These are phyloP conservation scores for Blastocystis sp. DNA, from an alignment of 352 stramenopile genomes.

Conservation along the genomic window DNA sequence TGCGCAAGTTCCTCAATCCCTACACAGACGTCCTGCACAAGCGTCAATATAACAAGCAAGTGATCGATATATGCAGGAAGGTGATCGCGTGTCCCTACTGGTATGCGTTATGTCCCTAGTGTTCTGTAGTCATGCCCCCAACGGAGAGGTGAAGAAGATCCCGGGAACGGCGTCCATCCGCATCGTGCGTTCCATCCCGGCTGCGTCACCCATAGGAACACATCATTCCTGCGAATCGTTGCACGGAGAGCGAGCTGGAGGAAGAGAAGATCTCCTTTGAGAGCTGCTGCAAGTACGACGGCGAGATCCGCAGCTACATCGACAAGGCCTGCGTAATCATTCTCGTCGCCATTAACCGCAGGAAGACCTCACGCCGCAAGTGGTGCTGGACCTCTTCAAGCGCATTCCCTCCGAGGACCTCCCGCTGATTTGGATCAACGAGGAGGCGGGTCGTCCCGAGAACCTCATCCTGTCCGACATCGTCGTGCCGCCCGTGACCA, in stretches of 20 bases:
- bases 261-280: constrained; percentile 74
- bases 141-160: constrained; percentile 97
- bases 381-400: constrained; percentile 91
- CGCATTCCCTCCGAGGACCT: constrained; percentile 96
- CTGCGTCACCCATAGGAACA: constrained; percentile 81
- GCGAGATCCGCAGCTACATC: constrained; percentile 84
- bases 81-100: constrained; percentile 91
- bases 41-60: constrained; percentile 86
- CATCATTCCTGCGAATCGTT: constrained; percentile 78
- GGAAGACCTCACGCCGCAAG: constrained; percentile 79
- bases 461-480: constrained; percentile 95
- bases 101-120: neutral
- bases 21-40: constrained; percentile 82
- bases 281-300: constrained; percentile 78
- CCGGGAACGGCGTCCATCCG: constrained; percentile 92
- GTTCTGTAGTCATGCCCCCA: constrained; percentile 81
- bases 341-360: constrained; percentile 31
- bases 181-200: constrained; percentile 82
- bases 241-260: constrained; percentile 59
- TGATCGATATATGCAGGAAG: constrained; percentile 95
- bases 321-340: constrained; percentile 82
- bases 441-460: constrained; percentile 90
- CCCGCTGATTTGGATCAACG: constrained; percentile 94
- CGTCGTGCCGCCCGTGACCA: constrained; percentile 96
- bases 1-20: constrained; percentile 86